Evolutionary conservation across 495 filamentous ascomycete species (phyloP), one percentile per base, ranked within the genome.

Genomic region (Penicillium pulvis): DNA sequence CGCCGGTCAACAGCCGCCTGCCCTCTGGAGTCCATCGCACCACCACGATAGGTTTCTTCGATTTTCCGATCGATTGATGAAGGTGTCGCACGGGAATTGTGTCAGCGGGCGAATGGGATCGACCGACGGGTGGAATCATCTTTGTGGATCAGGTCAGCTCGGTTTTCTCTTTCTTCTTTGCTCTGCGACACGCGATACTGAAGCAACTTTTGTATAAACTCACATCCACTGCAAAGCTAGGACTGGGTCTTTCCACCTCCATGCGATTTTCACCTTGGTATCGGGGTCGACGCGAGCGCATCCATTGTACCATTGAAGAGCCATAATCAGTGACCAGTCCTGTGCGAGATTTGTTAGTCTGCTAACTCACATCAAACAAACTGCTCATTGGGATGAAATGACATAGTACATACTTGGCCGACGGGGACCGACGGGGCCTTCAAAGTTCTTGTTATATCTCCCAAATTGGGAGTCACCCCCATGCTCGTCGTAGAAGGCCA

Each of bases 1-100:
- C 93, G 20, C 90, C 94, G 0, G 94, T 98, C 65, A 98, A 80
- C 46, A 98, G 74, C 58, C 94, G 81, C 59, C 94, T 85, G 39
- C 94, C 94, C 76, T 98, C 94, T 0, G 94, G 94, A 3, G 94
- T 98, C 94, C 94, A 98, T 76, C 89, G 81, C 45, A 98, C 92
- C n/a, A 97, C 90, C 43, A 96, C 97, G 66, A 98, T 90, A 0
- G 94, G 94, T 56, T 98, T 94, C 66, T 96, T 96, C 59, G 93
- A 91, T 70, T 98, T 98, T 80, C 97, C 97, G 31, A 98, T 82
- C 1, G 94, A 98, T 24, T 93, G 92, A 68, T 98, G 94, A 23
- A 97, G 81, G 63, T 96, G 92, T 62, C 92, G 90, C 0, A 90
- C 86, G 48, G 94, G 93, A 16, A 98, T 87, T 0, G 90, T 85